Evolutionary conservation across 2,329 filamentous ascomycete species (phyloP).

Genomic region (Basipetospora chlamydospora): DNA sequence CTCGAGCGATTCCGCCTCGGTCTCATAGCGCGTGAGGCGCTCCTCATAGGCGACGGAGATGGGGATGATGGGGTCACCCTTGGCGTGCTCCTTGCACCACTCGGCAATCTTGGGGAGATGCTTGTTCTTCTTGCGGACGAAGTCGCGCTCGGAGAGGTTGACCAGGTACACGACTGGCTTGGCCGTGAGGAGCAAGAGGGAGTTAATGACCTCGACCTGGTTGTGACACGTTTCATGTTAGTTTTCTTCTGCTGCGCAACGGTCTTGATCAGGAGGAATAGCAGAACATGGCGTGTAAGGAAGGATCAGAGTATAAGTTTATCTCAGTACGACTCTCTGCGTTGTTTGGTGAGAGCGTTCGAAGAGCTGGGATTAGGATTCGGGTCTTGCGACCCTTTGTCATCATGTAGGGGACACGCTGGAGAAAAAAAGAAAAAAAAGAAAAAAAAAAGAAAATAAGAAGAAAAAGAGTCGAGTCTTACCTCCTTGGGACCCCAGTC

Average conservation of each 20-base stretch:
- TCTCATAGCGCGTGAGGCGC: slow-evolving; percentile 67
- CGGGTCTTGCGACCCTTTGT: slow-evolving; percentile 92
- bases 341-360: slow-evolving; percentile 67
- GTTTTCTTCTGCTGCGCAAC: too few species aligned
- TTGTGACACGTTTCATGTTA: not conserved
- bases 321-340: slow-evolving; percentile 76
- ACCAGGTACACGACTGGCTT: slow-evolving; percentile 96
- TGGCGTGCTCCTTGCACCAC: slow-evolving; percentile 86
- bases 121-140: slow-evolving; percentile 99
- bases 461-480: slow-evolving; percentile 19
- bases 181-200: slow-evolving; percentile 83
- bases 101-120: slow-evolving; percentile 83
- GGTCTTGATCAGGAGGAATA: too few species aligned
- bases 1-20: slow-evolving; percentile 60
- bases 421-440: slow-evolving; percentile 7
- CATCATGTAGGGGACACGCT: slow-evolving; percentile 55
- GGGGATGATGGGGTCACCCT: slow-evolving; percentile 81
- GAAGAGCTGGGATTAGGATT: slow-evolving; percentile 99
- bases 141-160: slow-evolving; percentile 95
- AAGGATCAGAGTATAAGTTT: slow-evolving; percentile 53
- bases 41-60: slow-evolving; percentile 91
- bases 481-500: slow-evolving; percentile 92
- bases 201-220: slow-evolving; percentile 95
- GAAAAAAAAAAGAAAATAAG: slow-evolving; percentile 13
- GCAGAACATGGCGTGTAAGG: too few species aligned